Percentiles rank a stretch among this genome's conserved stretches.
phyloP scores from a whole-genome alignment of 495 filamentous ascomycete species.

The Trichoderma gamsii region DNA sequence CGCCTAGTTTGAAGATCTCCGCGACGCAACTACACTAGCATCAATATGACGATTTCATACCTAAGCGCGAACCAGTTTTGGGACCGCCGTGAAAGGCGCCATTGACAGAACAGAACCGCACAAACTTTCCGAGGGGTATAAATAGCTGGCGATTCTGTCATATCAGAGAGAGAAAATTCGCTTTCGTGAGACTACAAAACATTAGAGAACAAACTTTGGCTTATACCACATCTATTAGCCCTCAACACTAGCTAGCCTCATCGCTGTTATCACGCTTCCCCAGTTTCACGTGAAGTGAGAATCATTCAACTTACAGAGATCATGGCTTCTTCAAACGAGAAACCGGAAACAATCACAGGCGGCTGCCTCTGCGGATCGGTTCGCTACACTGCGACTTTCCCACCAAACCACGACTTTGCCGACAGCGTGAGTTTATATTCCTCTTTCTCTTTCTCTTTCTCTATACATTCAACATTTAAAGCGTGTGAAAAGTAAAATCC shows the following conservation, averaged over 20 bases:
- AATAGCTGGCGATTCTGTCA: not conserved
- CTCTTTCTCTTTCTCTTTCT: too few species aligned
- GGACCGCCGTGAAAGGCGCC: not conserved
- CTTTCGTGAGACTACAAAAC: too few species aligned
- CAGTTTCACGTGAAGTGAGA: not conserved
- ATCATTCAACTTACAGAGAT: not conserved
- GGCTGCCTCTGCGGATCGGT: constrained; percentile 29
- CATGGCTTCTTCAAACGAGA: constrained; percentile 13
- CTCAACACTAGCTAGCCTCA: not conserved
- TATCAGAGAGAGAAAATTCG: not conserved
- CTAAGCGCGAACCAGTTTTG: not conserved
- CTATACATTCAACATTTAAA: too few species aligned
- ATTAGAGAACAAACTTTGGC: too few species aligned
- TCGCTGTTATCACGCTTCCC: not conserved
- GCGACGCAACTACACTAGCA: not conserved
- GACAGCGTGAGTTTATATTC: constrained; percentile 20
- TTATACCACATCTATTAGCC: not conserved
- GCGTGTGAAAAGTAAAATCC: too few species aligned
- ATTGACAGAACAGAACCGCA: constrained; percentile 7
- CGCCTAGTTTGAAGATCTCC: not conserved
- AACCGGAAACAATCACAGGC: constrained; percentile 26
- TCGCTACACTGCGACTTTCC: constrained; percentile 24
- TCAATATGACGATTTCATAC: not conserved
- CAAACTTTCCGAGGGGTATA: not conserved
- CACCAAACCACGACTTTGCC: constrained; percentile 26